Conservation (phyloP, 495 filamentous ascomycete species). For the Aspergillus indologenus region DNA sequence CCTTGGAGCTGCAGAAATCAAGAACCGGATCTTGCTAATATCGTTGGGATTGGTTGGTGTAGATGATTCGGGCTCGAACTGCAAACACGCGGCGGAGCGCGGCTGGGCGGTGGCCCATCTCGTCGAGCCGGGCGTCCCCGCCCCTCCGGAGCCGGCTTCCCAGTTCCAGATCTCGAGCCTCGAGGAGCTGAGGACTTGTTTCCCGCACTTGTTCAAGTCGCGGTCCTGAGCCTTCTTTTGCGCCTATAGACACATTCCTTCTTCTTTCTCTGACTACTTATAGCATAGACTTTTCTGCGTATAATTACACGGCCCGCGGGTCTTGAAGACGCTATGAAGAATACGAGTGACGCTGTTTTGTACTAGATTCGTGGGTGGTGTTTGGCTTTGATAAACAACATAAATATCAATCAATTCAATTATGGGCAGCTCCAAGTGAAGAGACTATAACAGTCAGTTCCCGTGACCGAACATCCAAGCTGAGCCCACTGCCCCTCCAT, state of each 20-base stretch:
- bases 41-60: too few species aligned
- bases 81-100: constrained; percentile 62
- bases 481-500: too few species aligned
- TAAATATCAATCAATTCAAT: too few species aligned
- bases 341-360: not conserved
- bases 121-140: constrained; percentile 65
- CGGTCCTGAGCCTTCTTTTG: not conserved
- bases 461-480: too few species aligned
- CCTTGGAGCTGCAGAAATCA: too few species aligned
- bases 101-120: constrained; percentile 81
- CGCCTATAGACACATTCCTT: not conserved
- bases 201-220: constrained; percentile 72
- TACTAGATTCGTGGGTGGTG: not conserved
- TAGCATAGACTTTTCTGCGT: constrained; percentile 1
- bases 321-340: constrained; percentile 1
- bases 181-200: constrained; percentile 66
- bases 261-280: not conserved
- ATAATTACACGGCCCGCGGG: not conserved
- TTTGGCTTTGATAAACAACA: not conserved
- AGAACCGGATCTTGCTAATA: too few species aligned
- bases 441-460: too few species aligned
- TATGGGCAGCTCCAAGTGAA: too few species aligned
- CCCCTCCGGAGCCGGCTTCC: constrained; percentile 57
- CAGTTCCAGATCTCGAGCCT: constrained; percentile 68
- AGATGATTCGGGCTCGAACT: constrained; percentile 85